A percentile compares a stretch with the other conserved stretches of the same genome.
These are phyloP conservation scores for Aspergillus ostianus DNA, from an alignment of 495 filamentous ascomycete genomes.

Conservation along the genomic window DNA sequence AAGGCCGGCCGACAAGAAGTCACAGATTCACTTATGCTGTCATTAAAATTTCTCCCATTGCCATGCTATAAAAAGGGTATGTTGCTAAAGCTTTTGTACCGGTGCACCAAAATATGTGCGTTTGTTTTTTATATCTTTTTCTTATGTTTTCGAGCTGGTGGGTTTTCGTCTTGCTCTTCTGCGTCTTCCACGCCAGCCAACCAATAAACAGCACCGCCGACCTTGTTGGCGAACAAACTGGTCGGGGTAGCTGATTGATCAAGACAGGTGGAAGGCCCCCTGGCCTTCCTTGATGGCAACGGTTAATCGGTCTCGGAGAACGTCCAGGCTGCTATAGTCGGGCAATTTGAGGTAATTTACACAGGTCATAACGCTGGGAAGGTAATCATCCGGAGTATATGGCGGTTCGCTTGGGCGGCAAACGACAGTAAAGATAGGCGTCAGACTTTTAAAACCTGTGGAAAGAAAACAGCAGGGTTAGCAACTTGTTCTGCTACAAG, in stretches of 20 bases:
- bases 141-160: background rate
- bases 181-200: constrained; percentile 2
- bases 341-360: constrained; percentile 99
- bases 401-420: constrained; percentile 96
- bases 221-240: background rate
- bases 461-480: constrained; percentile 19
- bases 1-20: constrained; percentile 16
- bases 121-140: background rate
- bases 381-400: constrained; percentile 92
- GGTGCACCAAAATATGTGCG: constrained; percentile 2
- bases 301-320: constrained; percentile 71
- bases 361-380: constrained; percentile 99
- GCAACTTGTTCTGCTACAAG: constrained; percentile 14
- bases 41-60: constrained; percentile 12
- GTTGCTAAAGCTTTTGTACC: constrained; percentile 9
- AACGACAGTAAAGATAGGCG: constrained; percentile 97
- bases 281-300: constrained; percentile 96
- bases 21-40: constrained; percentile 17
- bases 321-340: constrained; percentile 81
- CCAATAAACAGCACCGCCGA: background rate
- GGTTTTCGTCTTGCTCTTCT: constrained; percentile 5
- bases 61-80: constrained; percentile 8
- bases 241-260: background rate
- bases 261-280: constrained; percentile 97
- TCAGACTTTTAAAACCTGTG: constrained; percentile 91